These are phyloP conservation scores for Globisporangium spiculum DNA, from an alignment of 352 stramenopile species.

Conservation along the genomic window DNA sequence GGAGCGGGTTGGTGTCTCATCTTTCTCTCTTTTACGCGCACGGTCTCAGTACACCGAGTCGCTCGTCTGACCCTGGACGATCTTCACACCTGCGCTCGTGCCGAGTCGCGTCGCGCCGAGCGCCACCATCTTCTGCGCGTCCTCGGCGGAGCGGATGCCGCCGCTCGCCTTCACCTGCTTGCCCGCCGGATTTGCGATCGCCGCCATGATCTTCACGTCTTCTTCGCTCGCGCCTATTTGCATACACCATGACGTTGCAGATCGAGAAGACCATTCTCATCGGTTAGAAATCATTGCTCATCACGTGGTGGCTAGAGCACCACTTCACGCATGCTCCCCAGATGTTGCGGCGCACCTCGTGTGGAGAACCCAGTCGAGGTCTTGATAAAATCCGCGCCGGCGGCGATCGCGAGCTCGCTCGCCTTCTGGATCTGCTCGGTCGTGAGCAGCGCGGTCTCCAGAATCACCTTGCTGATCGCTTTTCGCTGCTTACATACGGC, in stretches of 20 bases:
- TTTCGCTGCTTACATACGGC: conserved; percentile 57
- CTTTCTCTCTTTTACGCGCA: neutral
- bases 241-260: too few relatives aligned
- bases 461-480: conserved; percentile 77
- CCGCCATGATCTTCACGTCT: conserved; percentile 72
- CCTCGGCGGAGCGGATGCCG: conserved; percentile 62
- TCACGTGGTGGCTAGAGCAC: too few relatives aligned
- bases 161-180: conserved; percentile 85
- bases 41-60: conserved; percentile 22
- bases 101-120: conserved; percentile 69
- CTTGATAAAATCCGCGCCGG: conserved; percentile 86
- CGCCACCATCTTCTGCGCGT: conserved; percentile 70
- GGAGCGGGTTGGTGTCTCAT: neutral
- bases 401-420: conserved; percentile 60
- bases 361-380: conserved; percentile 85
- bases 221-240: conserved; percentile 61
- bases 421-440: conserved; percentile 68
- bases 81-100: conserved; percentile 67
- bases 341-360: conserved; percentile 29
- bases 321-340: too few relatives aligned
- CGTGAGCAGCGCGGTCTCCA: conserved; percentile 78
- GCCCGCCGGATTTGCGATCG: conserved; percentile 47
- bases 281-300: conserved; percentile 3
- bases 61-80: conserved; percentile 42
- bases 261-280: too few relatives aligned